A percentile compares a stretch with the other conserved stretches of the same genome.
Conservation (phyloP, 345 rosid species). For the Salix suchowensis region DNA sequence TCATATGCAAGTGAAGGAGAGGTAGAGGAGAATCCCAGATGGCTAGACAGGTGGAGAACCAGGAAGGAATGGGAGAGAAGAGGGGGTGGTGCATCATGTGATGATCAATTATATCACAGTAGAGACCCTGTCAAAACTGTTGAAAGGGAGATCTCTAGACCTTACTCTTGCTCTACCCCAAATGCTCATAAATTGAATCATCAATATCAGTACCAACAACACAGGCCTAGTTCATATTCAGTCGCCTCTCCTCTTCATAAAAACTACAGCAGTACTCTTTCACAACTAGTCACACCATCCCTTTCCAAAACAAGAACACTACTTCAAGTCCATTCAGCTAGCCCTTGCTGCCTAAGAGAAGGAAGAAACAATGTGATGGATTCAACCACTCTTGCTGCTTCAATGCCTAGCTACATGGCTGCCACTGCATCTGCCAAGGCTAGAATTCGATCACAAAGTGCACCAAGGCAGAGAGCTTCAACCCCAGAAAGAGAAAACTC, state of each 20-base stretch:
- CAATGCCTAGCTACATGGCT: constrained; percentile 18
- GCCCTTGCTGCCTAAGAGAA: constrained; percentile 1
- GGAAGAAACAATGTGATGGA: background rate
- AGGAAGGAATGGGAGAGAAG: constrained; percentile 25
- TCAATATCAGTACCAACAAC: background rate
- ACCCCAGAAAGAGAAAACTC: constrained; percentile 13
- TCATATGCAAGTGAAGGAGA: constrained; percentile 48
- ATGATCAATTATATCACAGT: background rate
- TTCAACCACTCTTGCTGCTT: background rate
- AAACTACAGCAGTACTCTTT: background rate
- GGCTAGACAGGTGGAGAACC: constrained; percentile 29
- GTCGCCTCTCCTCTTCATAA: constrained; percentile 22
- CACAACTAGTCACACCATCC: constrained; percentile 13
- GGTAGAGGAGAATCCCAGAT: constrained; percentile 29
- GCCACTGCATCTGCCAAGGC: constrained; percentile 22
- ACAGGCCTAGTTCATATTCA: constrained; percentile 23
- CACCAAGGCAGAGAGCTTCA: constrained; percentile 16
- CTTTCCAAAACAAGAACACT: constrained; percentile 23
- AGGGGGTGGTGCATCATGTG: constrained; percentile 9
- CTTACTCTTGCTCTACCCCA: constrained; percentile 3
- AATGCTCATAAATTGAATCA: background rate
- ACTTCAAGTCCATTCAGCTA: constrained; percentile 27
- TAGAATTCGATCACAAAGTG: constrained; percentile 12
- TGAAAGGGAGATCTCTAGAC: constrained; percentile 15
- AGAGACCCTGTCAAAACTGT: constrained; percentile 10